A percentile compares a stretch with the other conserved stretches of the same genome.
Evolutionary conservation across 2,329 filamentous ascomycete species (phyloP).

Genomic region (Cercospora brassicicola): DNA sequence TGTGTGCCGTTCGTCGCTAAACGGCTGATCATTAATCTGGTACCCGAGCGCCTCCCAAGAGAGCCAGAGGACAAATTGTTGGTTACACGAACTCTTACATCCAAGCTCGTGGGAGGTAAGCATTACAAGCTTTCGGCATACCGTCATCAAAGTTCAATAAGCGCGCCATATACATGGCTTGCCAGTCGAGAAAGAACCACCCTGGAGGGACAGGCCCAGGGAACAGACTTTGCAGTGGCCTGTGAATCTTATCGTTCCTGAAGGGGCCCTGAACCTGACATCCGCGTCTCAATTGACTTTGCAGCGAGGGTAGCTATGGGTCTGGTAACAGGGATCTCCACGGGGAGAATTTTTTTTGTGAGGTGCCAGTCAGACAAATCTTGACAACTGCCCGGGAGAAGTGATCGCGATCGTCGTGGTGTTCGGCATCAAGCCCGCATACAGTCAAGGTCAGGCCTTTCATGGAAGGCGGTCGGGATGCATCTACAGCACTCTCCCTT

Average conservation of each 20-base stretch:
- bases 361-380: neutral
- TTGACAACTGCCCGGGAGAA: neutral
- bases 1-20: neutral
- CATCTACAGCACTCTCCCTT: neutral
- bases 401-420: neutral
- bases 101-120: neutral
- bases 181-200: neutral
- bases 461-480: neutral
- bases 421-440: neutral
- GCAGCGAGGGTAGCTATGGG: neutral
- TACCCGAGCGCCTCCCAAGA: neutral
- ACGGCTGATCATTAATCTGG: neutral
- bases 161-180: slow-evolving; percentile 9
- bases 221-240: neutral
- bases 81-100: neutral
- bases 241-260: neutral
- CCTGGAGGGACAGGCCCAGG: neutral
- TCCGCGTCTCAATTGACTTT: neutral
- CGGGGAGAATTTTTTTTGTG: neutral
- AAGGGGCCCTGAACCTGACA: neutral
- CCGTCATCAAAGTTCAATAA: neutral
- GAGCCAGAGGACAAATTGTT: neutral
- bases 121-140: slow-evolving; percentile 7
- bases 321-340: neutral
- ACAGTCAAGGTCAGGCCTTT: neutral